Evolutionary conservation across 192 early-diverging fungal genomes (phyloP), one percentile per base, ranked within the genome.

Genomic region (Rhizoclosmatium globosum): DNA sequence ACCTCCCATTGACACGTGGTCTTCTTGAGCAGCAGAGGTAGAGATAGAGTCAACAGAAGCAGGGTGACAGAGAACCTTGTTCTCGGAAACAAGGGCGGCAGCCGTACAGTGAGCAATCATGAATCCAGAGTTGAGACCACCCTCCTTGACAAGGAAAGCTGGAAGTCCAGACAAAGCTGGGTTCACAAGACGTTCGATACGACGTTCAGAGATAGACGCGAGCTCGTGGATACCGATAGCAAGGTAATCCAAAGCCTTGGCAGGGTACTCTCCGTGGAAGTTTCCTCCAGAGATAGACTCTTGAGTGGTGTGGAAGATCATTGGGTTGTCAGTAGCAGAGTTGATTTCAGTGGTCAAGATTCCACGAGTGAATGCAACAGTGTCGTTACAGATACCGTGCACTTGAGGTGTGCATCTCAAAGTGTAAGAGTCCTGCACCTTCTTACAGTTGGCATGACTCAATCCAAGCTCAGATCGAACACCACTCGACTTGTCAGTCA

Each of bases 101-200:
- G 77, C 77, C 15, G 77, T 78, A 41, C 77, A 78, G 68, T 78
- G 77, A 50, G 68, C 67, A 48, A 78, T 78, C 77, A 78, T 78
- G 77, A 78, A 78, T 4, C 77, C 77, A 4, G 68, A 71, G 60
- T 78, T 70, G 39, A 78, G 57, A 21, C 77, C 77, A 11, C 77
- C 77, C 57, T 78, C 67, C 4, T 62, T 39, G 13, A 78, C 77
- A 46, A 78, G 67, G 45, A 78, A 78, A n/a, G 77, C 67, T 9
- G 77, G 77, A 43, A 78, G 21, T 1, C 67, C 77, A 21, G 41
- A 43, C 2, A 69, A 38, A 3, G 67, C 31, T 42, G 68, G 68
- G 68, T 78, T 78, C 53, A 78, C 58, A 7, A 78, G 44, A 6
- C 77, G 77, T 39, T 78, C 77, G 13, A 71, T 71, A 13, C 77